Percentiles rank a stretch among this genome's conserved stretches.
phyloP scores from a whole-genome alignment of 23 red algal species.

The Gracilaria gracilis region DNA sequence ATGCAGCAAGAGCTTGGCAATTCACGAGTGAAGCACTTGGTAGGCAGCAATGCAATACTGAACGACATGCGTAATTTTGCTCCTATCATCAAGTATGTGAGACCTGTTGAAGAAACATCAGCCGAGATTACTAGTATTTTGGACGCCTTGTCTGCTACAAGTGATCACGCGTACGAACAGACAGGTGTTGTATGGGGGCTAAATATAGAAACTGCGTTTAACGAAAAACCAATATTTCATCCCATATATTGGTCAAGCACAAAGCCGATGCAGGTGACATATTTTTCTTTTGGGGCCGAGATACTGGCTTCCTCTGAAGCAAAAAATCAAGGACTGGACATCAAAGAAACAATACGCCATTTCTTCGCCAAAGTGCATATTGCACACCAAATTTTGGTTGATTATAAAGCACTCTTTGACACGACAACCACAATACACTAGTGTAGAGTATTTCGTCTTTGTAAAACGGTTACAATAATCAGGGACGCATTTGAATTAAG shows the following conservation, averaged over 20 bases:
- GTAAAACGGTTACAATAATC: background rate
- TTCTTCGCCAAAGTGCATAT: background rate
- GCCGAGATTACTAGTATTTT: background rate
- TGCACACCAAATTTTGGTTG: background rate
- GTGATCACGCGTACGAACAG: background rate
- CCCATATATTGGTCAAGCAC: too few relatives aligned
- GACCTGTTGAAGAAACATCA: background rate
- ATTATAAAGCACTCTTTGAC: constrained; percentile 28
- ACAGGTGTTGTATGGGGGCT: background rate
- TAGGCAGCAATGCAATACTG: constrained; percentile 9
- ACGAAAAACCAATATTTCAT: too few relatives aligned
- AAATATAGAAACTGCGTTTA: background rate
- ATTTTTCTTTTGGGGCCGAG: too few relatives aligned
- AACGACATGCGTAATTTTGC: background rate
- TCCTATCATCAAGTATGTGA: background rate
- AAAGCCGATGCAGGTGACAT: background rate
- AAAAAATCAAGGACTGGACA: constrained; percentile 2
- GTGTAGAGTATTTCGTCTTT: too few relatives aligned
- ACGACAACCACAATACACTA: background rate
- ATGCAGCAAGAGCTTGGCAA: constrained; percentile 15
- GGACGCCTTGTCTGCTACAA: constrained; percentile 4
- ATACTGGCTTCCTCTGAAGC: constrained; percentile 27
- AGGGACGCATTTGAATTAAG: constrained; percentile 10
- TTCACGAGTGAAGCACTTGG: background rate
- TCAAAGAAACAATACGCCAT: background rate